Evolutionary conservation across 2,329 filamentous ascomycete species (phyloP), one percentile per base, ranked within the genome.

Genomic region (Podosphaera aphanis): DNA sequence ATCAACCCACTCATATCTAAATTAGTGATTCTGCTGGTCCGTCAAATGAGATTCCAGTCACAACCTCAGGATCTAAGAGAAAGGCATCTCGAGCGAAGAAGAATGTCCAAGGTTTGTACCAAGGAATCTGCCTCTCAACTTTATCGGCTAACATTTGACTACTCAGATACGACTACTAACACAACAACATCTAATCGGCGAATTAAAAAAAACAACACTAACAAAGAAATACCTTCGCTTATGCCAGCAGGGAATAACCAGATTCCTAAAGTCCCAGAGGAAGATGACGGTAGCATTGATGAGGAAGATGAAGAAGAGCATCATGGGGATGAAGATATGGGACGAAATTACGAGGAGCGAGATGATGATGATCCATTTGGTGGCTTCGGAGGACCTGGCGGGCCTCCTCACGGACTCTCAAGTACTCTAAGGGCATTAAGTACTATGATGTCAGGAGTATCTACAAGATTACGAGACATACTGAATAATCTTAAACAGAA

Each of bases 361-460:
- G 69, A 71, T 40, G 72, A 74, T 45, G 70, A 74, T 50, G 68
- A 73, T 53, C 71, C 74, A 2, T 79, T 80, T 57, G 64, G 67
- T 46, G 66, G 65, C 13, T 83, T 93, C 51, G 77, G 81, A 31
- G 74, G 79, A 37, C 70, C 72, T 41, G 72, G 69, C 40, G 71
- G 71, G 47, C 67, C 71, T 8, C 69, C 74, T 15, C 69, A 75
- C 45, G 74, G 76, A 16, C 65, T 95, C 23, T 83, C 83, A 5
- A 82, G 68, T 57, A 93, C 85, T 13, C 69, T 98, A 16, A 72
- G 88, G 58, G 85, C 86, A 16, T 65, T 98, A 52, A 92, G 77
- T 45, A 86, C 86, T 51, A 92, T 93, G 71, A 88, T 94, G 73
- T 81, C 83, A 2, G 82, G 86, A 35, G 77, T 88, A 48, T 79